phyloP scores from a whole-genome alignment of 2,329 filamentous ascomycete genomes.

The Ophiocordyceps camponoti-floridani region DNA sequence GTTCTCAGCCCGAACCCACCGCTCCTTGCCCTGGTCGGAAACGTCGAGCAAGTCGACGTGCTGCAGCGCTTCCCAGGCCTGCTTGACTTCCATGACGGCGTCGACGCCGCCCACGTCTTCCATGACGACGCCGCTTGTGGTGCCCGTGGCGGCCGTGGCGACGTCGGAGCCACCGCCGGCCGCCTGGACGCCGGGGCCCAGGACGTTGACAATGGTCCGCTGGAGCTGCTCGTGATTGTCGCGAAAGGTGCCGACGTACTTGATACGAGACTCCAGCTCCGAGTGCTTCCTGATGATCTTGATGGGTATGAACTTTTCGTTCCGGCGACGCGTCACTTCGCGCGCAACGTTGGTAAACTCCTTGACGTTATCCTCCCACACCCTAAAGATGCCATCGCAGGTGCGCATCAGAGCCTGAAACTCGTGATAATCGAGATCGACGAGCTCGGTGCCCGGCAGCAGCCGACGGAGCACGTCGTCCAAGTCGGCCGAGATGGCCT shows the following conservation, averaged over 20 bases:
- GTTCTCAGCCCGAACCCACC: conserved; percentile 87
- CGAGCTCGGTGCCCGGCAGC: conserved; percentile 69
- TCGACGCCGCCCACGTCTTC: conserved; percentile 96
- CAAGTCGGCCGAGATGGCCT: conserved; percentile 87
- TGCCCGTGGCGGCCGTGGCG: conserved; percentile 17
- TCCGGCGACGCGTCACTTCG: conserved; percentile 80
- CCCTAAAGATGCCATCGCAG: conserved; percentile 70
- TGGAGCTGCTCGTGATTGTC: conserved; percentile 97
- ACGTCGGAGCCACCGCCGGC: conserved; percentile 34
- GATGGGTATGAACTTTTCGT: conserved; percentile 97
- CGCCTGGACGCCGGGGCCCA: conserved; percentile 54
- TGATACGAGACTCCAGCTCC: conserved; percentile 76
- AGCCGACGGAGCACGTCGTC: conserved; percentile 73
- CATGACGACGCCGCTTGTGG: conserved; percentile 57
- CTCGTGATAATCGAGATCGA: conserved; percentile 82
- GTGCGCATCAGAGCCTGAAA: conserved; percentile 74
- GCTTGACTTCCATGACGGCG: conserved; percentile 85
- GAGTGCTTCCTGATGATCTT: conserved; percentile 81
- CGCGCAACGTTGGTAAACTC: conserved; percentile 96
- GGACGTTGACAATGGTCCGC: conserved; percentile 89
- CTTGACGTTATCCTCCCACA: conserved; percentile 92
- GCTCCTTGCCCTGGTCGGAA: conserved; percentile 69
- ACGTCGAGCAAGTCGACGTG: conserved; percentile 94
- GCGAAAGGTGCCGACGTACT: conserved; percentile 87
- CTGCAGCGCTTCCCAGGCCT: conserved; percentile 85